Evolutionary conservation across 495 filamentous ascomycete species (phyloP).

Genomic region (Aspergillus carlsbadensis): DNA sequence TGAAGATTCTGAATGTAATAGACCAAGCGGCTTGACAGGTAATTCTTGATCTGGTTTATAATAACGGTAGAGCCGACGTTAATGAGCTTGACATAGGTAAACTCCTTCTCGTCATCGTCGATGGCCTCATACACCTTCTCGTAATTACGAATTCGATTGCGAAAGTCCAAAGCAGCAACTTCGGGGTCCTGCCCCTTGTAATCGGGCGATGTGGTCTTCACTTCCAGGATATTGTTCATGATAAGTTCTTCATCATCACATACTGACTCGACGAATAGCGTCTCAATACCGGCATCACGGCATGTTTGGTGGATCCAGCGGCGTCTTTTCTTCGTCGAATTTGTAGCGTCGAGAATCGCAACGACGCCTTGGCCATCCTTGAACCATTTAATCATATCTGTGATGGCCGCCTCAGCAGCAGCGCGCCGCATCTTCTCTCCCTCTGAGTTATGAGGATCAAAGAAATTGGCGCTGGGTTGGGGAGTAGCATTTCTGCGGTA

Average conservation of each 20-base stretch:
- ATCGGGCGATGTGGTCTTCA: constrained; percentile 95
- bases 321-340: constrained; percentile 84
- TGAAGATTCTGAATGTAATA: constrained; percentile 99
- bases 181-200: constrained; percentile 95
- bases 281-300: constrained; percentile 71
- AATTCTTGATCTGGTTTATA: constrained; percentile 96
- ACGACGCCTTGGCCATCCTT: constrained; percentile 67
- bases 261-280: constrained; percentile 91
- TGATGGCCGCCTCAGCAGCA: constrained; percentile 84
- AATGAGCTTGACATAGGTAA: constrained; percentile 96
- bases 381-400: constrained; percentile 94
- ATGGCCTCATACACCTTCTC: constrained; percentile 94
- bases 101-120: constrained; percentile 75
- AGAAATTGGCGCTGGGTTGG: constrained; percentile 86
- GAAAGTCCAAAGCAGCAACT: constrained; percentile 83
- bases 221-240: constrained; percentile 95
- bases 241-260: constrained; percentile 94
- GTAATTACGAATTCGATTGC: constrained; percentile 91
- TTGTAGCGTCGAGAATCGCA: constrained; percentile 92
- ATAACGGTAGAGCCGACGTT: constrained; percentile 92
- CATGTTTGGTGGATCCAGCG: constrained; percentile 86
- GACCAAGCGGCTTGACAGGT: constrained; percentile 90
- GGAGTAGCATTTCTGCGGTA: constrained; percentile 88
- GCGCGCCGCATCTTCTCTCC: constrained; percentile 85
- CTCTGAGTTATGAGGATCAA: constrained; percentile 81